Evolutionary conservation across 129 eudicot species (phyloP).

Genomic region (Centrapalus pauciflorus): DNA sequence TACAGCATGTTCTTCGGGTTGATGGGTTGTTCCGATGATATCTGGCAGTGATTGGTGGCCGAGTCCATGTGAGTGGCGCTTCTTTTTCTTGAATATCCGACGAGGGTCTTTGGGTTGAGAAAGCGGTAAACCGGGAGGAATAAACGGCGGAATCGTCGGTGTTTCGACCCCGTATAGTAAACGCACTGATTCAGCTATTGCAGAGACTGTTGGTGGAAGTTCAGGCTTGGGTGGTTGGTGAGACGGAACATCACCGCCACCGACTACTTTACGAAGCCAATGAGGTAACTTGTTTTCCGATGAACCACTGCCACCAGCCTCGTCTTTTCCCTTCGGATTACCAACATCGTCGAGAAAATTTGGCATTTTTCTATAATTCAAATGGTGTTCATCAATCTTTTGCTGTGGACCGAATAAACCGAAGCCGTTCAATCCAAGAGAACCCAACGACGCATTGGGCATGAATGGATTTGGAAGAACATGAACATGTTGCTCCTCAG

Average conservation of each 20-base stretch:
- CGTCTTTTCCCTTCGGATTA: slow-evolving; percentile 39
- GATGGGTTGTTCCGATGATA: slow-evolving; percentile 33
- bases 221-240: slow-evolving; percentile 35
- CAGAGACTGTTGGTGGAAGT: slow-evolving; percentile 72
- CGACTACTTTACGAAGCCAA: slow-evolving; percentile 92
- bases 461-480: slow-evolving; percentile 41
- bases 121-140: slow-evolving; percentile 63
- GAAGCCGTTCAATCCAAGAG: slow-evolving; percentile 33
- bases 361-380: slow-evolving; percentile 34
- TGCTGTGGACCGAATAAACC: slow-evolving; percentile 23
- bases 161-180: slow-evolving; percentile 52
- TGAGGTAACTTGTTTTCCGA: slow-evolving; percentile 64
- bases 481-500: slow-evolving; percentile 36
- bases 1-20: slow-evolving; percentile 24
- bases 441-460: slow-evolving; percentile 23
- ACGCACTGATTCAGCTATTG: slow-evolving; percentile 83
- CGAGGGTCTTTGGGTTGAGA: slow-evolving; percentile 71
- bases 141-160: slow-evolving; percentile 74
- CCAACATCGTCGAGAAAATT: slow-evolving; percentile 25
- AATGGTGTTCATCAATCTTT: slow-evolving; percentile 21
- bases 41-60: slow-evolving; percentile 20
- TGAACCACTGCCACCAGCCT: slow-evolving; percentile 24
- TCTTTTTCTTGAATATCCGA: slow-evolving; percentile 47
- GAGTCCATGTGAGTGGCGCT: slow-evolving; percentile 11
- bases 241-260: slow-evolving; percentile 21